Evolutionary conservation across 768 basidiomycete genomes (phyloP), one percentile per base, ranked within the genome.

Genomic region (Amanita fuliginea): DNA sequence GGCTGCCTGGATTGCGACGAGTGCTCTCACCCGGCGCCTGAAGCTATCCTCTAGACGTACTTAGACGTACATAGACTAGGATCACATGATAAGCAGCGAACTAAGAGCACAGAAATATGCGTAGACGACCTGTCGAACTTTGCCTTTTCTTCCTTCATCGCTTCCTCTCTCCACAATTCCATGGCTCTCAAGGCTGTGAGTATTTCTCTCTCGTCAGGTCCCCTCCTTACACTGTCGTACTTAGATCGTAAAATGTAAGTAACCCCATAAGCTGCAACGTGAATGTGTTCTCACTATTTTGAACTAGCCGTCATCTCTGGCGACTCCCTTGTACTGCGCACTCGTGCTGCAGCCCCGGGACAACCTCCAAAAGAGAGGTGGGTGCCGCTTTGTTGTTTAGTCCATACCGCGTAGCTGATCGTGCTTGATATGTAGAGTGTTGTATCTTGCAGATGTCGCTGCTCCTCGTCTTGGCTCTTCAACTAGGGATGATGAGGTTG

Each of bases 341-440:
- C 77, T 55, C 76, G 78, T 53, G 80, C 77, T 35, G 83, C 81
- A 32, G 76, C 83, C 1, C 86, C 88, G 61, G 91, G 92, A 6
- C 89, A 92, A 64, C 80, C 83, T 49, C 82, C 90, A 1, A 95
- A 94, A 70, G 92, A 96, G 67, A 77, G 89, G 91, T 87, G 28
- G 30, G 16, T 42, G 14, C n/a, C 9, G 2, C 28, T 39, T 16
- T 16, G 9, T 39, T 16, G 9, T 39, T 16, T n/a, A 1, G 10
- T 7, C 16, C 8, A 37, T 28, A 2, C 16, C 21, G 18, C 30
- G 22, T 34, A 19, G 19, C 40, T 41, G 37, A 51, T 36, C 18
- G 18, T 33, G 22, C 28, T 18, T 3, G 16, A 11, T 56, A 32
- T 32, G 32, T 10, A 96, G 94, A 53, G 75, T 93, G 51, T 71